Base-by-base conservation (phyloP, 768 basidiomycete genomes). In the Tricholoma sp. region DNA sequence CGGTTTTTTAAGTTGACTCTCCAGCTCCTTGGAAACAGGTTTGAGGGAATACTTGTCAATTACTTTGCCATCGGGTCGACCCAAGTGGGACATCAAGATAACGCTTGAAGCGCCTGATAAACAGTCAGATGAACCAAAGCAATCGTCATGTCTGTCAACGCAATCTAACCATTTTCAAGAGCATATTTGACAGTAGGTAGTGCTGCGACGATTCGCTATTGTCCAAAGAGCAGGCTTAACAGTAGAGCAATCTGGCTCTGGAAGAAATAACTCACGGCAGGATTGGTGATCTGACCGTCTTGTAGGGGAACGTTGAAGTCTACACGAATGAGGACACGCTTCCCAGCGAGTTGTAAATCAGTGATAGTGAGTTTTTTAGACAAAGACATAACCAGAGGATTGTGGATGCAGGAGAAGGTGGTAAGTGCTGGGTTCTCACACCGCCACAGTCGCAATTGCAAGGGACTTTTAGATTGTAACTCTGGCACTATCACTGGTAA, bases 71-170 rank as follows among this genome's bases (percentile, higher is more conserved):
- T 98, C 94, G 9, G 96, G 96, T 61, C 96, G 91, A 20, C 96
- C 97, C 55, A 99, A 84, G 72, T 99, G 96, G 67, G 96, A 98
- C 94, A 98, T 97, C 68, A 98, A 84, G 63, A 92, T 82, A 68
- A 98, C 88, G 56, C 81, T 79, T 56, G 84, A 80, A 57, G 95
- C 93, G 55, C 84, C 91, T 94, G 63, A 28, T 54, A 34, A 50
- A 50, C 47, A 58, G 51, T 63, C 56, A 61, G 54, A 52, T 56
- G 12, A 37, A 50, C 59, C 50, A 24, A 24, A 49, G 48, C 36
- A 61, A 29, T 7, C n/a, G 12, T 31, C 47, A 44, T 17, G 33
- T 33, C 52, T 3, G 52, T 44, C 65, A 56, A 47, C 45, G 32
- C 28, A 10, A 42, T 41, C 63, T 6, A 45, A 85, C 95, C 92